phyloP scores from a whole-genome alignment of 805 yeast genomes.

The Candida ponderosae region DNA sequence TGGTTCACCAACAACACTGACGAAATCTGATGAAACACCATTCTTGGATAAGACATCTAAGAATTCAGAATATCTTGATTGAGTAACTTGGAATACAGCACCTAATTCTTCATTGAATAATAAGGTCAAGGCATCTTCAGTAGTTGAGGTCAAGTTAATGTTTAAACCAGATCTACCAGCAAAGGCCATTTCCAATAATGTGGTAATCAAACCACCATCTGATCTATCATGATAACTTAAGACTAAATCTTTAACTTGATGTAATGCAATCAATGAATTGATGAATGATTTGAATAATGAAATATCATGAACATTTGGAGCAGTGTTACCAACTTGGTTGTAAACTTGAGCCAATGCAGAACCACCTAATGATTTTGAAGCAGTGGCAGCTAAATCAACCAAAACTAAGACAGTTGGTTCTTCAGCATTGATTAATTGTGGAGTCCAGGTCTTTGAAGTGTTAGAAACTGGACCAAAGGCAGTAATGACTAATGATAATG shows the following conservation, averaged over 20 bases:
- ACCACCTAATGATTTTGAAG: constrained; percentile 67
- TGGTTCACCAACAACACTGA: constrained; percentile 67
- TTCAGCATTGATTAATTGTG: constrained; percentile 48
- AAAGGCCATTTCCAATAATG: constrained; percentile 92
- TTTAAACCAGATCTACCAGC: constrained; percentile 86
- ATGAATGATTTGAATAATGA: constrained; percentile 60
- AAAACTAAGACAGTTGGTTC: constrained; percentile 60
- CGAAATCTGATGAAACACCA: constrained; percentile 47
- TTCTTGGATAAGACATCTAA: constrained; percentile 42
- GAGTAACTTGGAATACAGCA: constrained; percentile 83
- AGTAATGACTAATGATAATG: constrained; percentile 82
- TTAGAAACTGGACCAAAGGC: constrained; percentile 84
- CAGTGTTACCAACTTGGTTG: constrained; percentile 72
- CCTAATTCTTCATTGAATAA: constrained; percentile 93
- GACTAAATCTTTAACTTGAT: constrained; percentile 50
- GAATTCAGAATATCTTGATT: constrained; percentile 47
- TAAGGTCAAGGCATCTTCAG: constrained; percentile 39
- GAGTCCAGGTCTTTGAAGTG: constrained; percentile 94
- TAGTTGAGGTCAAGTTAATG: constrained; percentile 33
- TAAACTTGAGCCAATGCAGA: constrained; percentile 93
- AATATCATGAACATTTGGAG: constrained; percentile 78
- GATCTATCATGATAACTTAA: constrained; percentile 92
- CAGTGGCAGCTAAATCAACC: constrained; percentile 66
- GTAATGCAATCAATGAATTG: constrained; percentile 62
- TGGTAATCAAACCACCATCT: constrained; percentile 89